These are phyloP conservation scores for Pythium rishiriense DNA, from an alignment of 352 stramenopile genomes.

Conservation along the genomic window DNA sequence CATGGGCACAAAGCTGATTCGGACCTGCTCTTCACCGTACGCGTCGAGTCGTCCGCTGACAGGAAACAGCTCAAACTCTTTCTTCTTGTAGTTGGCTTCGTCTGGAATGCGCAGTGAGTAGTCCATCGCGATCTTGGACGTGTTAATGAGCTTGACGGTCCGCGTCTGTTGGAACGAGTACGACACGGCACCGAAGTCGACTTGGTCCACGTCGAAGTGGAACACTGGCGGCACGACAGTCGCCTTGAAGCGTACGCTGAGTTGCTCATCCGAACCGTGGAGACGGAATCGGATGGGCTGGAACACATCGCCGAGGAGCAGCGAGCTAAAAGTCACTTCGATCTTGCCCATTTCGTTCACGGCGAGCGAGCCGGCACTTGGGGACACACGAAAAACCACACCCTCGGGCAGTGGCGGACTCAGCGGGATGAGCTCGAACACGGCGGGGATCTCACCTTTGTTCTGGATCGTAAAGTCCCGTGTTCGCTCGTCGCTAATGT, in stretches of 20 bases:
- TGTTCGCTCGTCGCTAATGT: slow-evolving; percentile 87
- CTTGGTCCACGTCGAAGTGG: slow-evolving; percentile 85
- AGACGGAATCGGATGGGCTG: slow-evolving; percentile 85
- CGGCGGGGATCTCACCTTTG: slow-evolving; percentile 91
- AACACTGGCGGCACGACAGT: slow-evolving; percentile 93
- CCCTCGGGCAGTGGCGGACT: slow-evolving; percentile 31
- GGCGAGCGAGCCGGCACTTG: slow-evolving; percentile 50
- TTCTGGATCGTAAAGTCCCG: slow-evolving; percentile 93
- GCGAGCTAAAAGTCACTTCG: slow-evolving; percentile 84
- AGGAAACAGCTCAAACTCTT: slow-evolving; percentile 90
- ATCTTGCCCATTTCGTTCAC: slow-evolving; percentile 86
- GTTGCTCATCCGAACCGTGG: slow-evolving; percentile 83
- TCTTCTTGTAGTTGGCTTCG: slow-evolving; percentile 89
- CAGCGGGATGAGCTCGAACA: slow-evolving; percentile 67
- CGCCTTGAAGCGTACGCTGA: slow-evolving; percentile 85
- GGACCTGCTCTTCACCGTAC: slow-evolving; percentile 82
- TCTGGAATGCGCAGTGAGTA: slow-evolving; percentile 91
- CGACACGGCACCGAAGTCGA: slow-evolving; percentile 92
- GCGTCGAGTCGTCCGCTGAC: slow-evolving; percentile 70
- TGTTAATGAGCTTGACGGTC: slow-evolving; percentile 88
- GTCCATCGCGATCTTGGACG: slow-evolving; percentile 92
- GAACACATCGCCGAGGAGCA: slow-evolving; percentile 86
- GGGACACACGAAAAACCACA: slow-evolving; percentile 45
- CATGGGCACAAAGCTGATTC: slow-evolving; percentile 82
- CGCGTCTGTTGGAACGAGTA: slow-evolving; percentile 89